Percentiles rank a stretch among this genome's conserved stretches.
Conservation (phyloP, 495 filamentous ascomycete species). For the Penicillium steckii region DNA sequence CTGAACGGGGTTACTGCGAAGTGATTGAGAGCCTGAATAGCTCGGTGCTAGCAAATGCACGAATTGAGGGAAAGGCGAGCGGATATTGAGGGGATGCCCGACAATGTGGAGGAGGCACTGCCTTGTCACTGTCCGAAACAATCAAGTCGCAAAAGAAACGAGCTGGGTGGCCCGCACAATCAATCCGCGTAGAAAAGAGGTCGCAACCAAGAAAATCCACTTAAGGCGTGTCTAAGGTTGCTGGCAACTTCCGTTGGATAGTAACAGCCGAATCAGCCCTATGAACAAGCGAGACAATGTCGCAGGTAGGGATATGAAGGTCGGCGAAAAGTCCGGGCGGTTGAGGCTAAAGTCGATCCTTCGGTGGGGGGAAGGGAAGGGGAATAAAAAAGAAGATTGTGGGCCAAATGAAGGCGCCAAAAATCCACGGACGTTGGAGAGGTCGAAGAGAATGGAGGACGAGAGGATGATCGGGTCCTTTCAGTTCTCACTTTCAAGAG, state of each 20-base stretch:
- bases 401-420: background rate
- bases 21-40: slow-evolving; percentile 5
- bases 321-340: background rate
- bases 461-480: slow-evolving; percentile 4
- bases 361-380: background rate
- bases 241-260: background rate
- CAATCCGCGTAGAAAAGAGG: slow-evolving; percentile 1
- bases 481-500: slow-evolving; percentile 3
- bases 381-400: background rate
- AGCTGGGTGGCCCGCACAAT: slow-evolving; percentile 4
- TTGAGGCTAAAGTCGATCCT: background rate
- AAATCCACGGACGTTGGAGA: background rate
- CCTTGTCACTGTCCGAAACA: slow-evolving; percentile 16
- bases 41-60: slow-evolving; percentile 7
- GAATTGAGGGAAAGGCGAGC: background rate
- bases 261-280: background rate
- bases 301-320: background rate
- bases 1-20: background rate
- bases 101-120: slow-evolving; percentile 18
- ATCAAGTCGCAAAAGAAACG: background rate
- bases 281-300: background rate
- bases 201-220: background rate
- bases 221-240: background rate
- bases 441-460: background rate
- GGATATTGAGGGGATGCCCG: background rate